Percentiles rank a stretch among this genome's conserved stretches.
Evolutionary conservation across 2,329 filamentous ascomycete genomes (phyloP).

Genomic region (Chrysoporthe cubensis): DNA sequence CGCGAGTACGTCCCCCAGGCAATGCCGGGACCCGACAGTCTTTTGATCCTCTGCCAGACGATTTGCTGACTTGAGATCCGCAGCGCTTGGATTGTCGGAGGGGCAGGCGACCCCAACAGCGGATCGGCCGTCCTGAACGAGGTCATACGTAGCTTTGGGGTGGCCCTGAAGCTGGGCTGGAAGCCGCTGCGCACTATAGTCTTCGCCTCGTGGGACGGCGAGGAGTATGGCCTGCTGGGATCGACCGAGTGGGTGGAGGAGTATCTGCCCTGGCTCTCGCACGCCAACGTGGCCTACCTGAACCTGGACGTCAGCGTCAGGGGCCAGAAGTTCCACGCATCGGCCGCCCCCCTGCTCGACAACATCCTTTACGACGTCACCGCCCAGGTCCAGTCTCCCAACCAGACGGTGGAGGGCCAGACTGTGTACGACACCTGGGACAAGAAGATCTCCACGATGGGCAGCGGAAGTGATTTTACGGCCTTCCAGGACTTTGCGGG

Average conservation of each 20-base stretch:
- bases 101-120: conserved; percentile 80
- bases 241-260: conserved; percentile 90
- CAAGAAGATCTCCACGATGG: conserved; percentile 56
- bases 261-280: conserved; percentile 73
- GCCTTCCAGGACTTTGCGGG: conserved; percentile 66
- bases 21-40: not conserved
- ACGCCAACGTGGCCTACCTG: conserved; percentile 74
- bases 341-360: conserved; percentile 64
- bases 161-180: conserved; percentile 64
- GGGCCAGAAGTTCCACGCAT: conserved; percentile 60
- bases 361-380: conserved; percentile 51
- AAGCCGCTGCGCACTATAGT: conserved; percentile 59
- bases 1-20: conserved; percentile 56
- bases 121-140: conserved; percentile 81
- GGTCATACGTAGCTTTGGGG: conserved; percentile 74
- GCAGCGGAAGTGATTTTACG: conserved; percentile 70
- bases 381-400: conserved; percentile 25
- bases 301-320: conserved; percentile 69
- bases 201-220: conserved; percentile 72
- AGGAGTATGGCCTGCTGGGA: conserved; percentile 80
- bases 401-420: conserved; percentile 42
- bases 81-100: conserved; percentile 80
- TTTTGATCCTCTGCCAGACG: not conserved
- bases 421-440: conserved; percentile 50
- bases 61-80: not conserved